Conservation (phyloP, 2,329 filamentous ascomycete genomes). For the Fusarium equiseti region DNA sequence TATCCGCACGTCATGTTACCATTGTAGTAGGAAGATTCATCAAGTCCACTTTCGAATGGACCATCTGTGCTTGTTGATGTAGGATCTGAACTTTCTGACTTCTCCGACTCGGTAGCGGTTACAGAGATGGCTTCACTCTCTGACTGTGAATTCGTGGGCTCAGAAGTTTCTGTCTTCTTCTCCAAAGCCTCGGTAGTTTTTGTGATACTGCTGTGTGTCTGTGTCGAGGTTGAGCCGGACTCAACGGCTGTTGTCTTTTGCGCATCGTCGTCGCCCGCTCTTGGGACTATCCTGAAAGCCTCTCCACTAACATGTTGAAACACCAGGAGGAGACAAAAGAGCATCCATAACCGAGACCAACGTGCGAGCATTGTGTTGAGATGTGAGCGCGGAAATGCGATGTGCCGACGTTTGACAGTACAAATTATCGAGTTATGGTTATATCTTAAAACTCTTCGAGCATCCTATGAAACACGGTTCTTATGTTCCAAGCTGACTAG, state of each 20-base stretch:
- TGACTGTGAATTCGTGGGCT: conserved; percentile 9
- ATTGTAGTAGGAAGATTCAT: conserved; percentile 52
- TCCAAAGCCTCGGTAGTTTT: conserved; percentile 29
- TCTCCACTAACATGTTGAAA: conserved; percentile 55
- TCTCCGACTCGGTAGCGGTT: conserved; percentile 31
- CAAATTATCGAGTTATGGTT: not conserved
- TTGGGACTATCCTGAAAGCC: conserved; percentile 48
- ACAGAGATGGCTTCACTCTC: conserved; percentile 23
- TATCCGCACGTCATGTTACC: conserved; percentile 43
- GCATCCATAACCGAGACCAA: conserved; percentile 52
- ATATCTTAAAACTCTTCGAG: conserved; percentile 19
- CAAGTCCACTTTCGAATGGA: conserved; percentile 36
- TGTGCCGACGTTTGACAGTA: not conserved
- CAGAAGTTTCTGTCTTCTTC: conserved; percentile 26
- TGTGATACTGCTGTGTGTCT: conserved; percentile 19
- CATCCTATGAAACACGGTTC: conserved; percentile 36
- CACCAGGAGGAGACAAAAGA: conserved; percentile 56
- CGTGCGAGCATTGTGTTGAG: conserved; percentile 51
- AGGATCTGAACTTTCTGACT: conserved; percentile 22
- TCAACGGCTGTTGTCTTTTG: conserved; percentile 28
- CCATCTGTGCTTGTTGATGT: conserved; percentile 39
- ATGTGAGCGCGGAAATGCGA: not conserved
- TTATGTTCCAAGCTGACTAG: not conserved
- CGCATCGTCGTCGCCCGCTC: conserved; percentile 50
- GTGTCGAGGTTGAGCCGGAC: conserved; percentile 20